phyloP scores from a whole-genome alignment of 208 protist species.

The Spongospora subterranea region DNA sequence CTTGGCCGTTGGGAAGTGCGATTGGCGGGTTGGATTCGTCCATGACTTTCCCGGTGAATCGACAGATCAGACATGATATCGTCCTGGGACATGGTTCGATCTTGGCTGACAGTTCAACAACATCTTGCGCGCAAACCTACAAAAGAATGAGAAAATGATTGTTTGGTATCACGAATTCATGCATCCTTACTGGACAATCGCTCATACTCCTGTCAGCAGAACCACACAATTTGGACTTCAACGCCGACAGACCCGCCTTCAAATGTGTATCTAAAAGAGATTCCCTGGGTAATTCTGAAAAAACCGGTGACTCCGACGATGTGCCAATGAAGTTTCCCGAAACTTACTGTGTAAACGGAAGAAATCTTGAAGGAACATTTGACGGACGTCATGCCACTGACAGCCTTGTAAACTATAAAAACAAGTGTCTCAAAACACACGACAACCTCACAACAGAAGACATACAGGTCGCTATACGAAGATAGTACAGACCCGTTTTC shows the following conservation, averaged over 20 bases:
- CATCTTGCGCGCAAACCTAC: not conserved
- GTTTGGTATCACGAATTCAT: not conserved
- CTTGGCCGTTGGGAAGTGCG: slow-evolving; percentile 65
- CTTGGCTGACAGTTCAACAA: slow-evolving; percentile 41
- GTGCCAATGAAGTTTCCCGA: not conserved
- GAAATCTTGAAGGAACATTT: slow-evolving; percentile 10
- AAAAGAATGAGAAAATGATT: not conserved
- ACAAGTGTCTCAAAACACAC: slow-evolving; percentile 31
- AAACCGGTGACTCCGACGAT: not conserved
- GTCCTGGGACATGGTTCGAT: slow-evolving; percentile 43
- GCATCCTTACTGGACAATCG: slow-evolving; percentile 34
- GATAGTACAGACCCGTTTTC: no score
- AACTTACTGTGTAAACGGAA: not conserved
- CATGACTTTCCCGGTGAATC: slow-evolving; percentile 62
- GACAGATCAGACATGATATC: slow-evolving; percentile 65
- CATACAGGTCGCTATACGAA: not conserved
- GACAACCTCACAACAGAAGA: not conserved
- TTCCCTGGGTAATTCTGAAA: not conserved
- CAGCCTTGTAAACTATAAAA: no score
- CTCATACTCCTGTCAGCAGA: not conserved
- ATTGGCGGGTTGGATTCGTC: slow-evolving; percentile 67
- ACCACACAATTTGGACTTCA: not conserved
- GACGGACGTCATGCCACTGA: not conserved
- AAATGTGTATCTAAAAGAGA: not conserved
- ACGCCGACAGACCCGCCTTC: not conserved